Base-by-base conservation (phyloP, 1,284 basidiomycete species). In the Tilletia horrida region DNA sequence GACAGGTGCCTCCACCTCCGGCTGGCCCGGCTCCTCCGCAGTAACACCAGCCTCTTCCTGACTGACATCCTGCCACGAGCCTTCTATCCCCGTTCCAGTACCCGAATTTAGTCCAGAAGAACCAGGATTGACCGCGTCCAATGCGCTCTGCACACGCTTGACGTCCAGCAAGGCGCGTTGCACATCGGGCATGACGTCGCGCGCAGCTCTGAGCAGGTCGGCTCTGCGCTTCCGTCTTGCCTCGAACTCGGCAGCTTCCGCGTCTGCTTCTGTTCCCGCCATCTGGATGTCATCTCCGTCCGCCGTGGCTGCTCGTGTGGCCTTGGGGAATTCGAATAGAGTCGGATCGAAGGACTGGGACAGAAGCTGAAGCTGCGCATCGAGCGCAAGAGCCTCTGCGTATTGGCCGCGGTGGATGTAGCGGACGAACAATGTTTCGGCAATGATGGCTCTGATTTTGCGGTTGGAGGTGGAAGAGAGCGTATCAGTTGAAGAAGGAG, bases 361-460 rank as follows among this genome's bases (percentile, higher is more conserved):
- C n/a, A 31, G 55, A 16, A 59, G 55, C 29, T 59, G 27, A 29
- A 59, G 55, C 31, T 59, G 55, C 13, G 55, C 55, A 21, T 59
- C 55, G 55, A 59, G 55, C 27, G 55, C 55, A 6, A 59, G 55
- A 27, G 55, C 55, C 27, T 40, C 55, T 11, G 55, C 27, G 29
- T 59, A 59, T 11, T 29, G 55, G 16, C 55, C 55, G 27, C 27
- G 35, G 13, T 59, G 55, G 29, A 59, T 59, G 7, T 59, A 40
- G 55, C 55, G 55, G 55, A 59, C 31, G 55, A 59, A 59, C 27
- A 59, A 27, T 9, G 35, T 29, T 35, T 59, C 55, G 16, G 55
- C 55, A 27, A 59, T 11, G 29, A 59, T 35, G 29, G 55, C 55
- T 25, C 48, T 21, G 13, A 40, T 35, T 23, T 52, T 48, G 62